Base-by-base conservation (phyloP, 2,329 filamentous ascomycete genomes). In the Colletotrichum sp. region DNA sequence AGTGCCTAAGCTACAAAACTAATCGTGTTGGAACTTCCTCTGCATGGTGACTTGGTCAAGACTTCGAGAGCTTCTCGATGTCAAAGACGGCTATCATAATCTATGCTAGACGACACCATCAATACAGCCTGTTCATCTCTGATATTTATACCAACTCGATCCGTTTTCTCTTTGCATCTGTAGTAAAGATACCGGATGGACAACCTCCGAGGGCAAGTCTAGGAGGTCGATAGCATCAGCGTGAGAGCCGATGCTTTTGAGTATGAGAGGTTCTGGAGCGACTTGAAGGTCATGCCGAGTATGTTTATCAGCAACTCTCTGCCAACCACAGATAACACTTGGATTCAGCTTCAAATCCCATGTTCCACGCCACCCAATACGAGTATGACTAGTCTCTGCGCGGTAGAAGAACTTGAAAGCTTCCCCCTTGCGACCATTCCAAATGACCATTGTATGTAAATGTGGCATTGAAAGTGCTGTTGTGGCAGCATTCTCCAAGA, bases 341-440 rank as follows among this genome's bases (percentile, higher is more conserved):
- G 21, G 13, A 7, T 30, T 18, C 56, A 61, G 9, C 16, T 36
- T 28, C 1, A 64, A 43, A 14, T 64, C 24, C 71, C 71, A 73
- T 0, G 65, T 73, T 28, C 66, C 71, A 38, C 58, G 71, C 71
- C 71, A 73, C 5, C 32, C 58, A 26, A 73, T 73, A 1, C n/a
- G 16, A 55, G 30, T 30, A 7, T 58, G 16, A 9, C 4, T 21
- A 14, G 13, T 30, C 18, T 14, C 38, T 30, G 55, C 55, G n/a
- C 28, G 77, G 75, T 82, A 84, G 73, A 83, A 82, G 59, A 85
- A 83, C 21, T 82, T 81, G 75, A 78, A 84, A 24, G 82, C 82
- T 74, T 82, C 63, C 16, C 48, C 79, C 56, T 74, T 79, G 48
- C 63, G 67, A 61, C 81, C 80, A 74, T 84, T 82, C 83, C 82